Conservation (phyloP, 75 land plant genomes). For the Pseudotsuga menziesii region DNA sequence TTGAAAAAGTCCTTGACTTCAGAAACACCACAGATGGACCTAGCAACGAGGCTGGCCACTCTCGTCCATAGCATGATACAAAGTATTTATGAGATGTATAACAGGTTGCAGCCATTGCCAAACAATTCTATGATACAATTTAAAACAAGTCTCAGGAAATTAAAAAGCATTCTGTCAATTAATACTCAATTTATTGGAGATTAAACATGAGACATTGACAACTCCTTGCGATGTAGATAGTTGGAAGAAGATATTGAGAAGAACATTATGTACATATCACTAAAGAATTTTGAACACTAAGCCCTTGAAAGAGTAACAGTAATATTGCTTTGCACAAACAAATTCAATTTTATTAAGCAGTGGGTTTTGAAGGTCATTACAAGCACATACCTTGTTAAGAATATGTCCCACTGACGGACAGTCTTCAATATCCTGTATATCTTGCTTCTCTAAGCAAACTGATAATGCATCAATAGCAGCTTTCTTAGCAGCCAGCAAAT, state of each 20-base stretch:
- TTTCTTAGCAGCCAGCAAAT: constrained; percentile 61
- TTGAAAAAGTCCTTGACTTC: not conserved
- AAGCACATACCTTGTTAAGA: constrained; percentile 64
- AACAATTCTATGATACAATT: not conserved
- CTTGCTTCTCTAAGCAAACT: constrained; percentile 16
- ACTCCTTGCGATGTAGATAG: not conserved
- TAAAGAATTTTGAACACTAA: not conserved
- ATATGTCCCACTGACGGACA: constrained; percentile 73
- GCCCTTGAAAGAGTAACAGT: not conserved
- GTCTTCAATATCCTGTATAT: constrained; percentile 22
- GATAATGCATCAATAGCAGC: constrained; percentile 33
- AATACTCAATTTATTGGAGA: not conserved
- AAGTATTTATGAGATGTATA: not conserved
- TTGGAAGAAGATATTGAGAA: not conserved
- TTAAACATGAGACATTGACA: not conserved
- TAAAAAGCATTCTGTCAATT: not conserved
- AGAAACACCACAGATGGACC: not conserved
- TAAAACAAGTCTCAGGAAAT: not conserved
- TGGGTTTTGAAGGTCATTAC: not conserved
- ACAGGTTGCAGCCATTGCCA: not conserved
- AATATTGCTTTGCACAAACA: constrained; percentile 3
- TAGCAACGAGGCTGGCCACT: not conserved
- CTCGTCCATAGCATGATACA: not conserved
- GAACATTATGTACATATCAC: not conserved
- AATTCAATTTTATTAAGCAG: not conserved